Evolutionary conservation across 2,329 filamentous ascomycete genomes (phyloP), one percentile per base, ranked within the genome.

Genomic region (Ilyonectria sp.): DNA sequence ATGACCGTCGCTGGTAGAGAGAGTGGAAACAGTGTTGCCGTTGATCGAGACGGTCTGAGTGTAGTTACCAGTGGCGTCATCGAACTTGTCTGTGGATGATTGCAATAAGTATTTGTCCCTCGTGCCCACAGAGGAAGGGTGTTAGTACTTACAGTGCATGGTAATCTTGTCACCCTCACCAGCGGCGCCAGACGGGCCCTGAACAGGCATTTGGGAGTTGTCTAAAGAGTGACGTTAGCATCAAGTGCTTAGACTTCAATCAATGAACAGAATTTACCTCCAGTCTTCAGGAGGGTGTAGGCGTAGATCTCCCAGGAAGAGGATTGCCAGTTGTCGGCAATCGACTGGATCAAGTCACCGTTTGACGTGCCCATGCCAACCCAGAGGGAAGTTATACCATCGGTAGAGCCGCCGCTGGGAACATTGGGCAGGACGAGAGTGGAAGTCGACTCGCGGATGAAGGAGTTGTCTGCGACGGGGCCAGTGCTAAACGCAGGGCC

Each of bases 281-380:
- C 73, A 0, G 80, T 83, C 60, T 72, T 77, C 58, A 80, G 53
- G 0, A 84, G 78, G 0, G 82, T 84, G 71, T 84, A 84, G 6
- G 80, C 83, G 68, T 74, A 86, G 53, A 84, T 76, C 53, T 70
- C 79, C 83, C 84, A 86, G n/a, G 59, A 29, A 2, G 55, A 37
- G 0, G 72, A 69, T 19, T 67, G n/a, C 60, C 47, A 70, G 73
- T 82, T 81, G 37, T 84, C 82, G 59, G 82, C 79, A 31, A 86
- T 83, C 4, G 82, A 83, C 77, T 86, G 83, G 64, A 86, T 82
- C 73, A 86, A 69, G 63, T 85, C 81, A 26, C 81, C 83, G n/a
- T 80, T 80, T 4, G 80, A 82, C 5, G 83, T 85, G 4, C 83
- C 83, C 83, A 85, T 85, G 13, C 84, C 84, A 17, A 85, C 81